These are phyloP conservation scores for Teratosphaeria nubilosa DNA, from an alignment of 2,329 filamentous ascomycete species.

Conservation along the genomic window DNA sequence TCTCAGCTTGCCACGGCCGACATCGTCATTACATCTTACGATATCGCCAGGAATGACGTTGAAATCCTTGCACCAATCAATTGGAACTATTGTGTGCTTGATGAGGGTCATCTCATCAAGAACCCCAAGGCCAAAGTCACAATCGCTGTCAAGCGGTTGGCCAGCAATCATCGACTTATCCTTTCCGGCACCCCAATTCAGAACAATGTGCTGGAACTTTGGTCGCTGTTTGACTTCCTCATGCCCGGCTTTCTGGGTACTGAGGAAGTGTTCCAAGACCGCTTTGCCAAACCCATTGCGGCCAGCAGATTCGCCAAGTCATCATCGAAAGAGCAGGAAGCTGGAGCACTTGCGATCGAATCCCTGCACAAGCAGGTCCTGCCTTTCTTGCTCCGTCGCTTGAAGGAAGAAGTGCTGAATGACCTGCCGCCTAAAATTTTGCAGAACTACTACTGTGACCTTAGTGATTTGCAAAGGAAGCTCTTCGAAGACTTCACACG, in stretches of 20 bases:
- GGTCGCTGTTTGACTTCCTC: constrained; percentile 96
- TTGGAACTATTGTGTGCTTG: constrained; percentile 96
- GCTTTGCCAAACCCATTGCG: constrained; percentile 89
- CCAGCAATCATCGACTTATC: constrained; percentile 90
- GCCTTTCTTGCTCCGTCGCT: constrained; percentile 85
- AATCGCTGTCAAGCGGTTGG: constrained; percentile 77
- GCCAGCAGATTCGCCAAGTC: constrained; percentile 93
- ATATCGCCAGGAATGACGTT: constrained; percentile 93
- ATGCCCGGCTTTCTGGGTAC: constrained; percentile 97
- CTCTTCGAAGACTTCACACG: constrained; percentile 94
- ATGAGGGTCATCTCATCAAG: constrained; percentile 97
- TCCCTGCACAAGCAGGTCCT: constrained; percentile 97
- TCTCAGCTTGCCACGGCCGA: constrained; percentile 66
- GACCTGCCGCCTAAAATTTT: constrained; percentile 96
- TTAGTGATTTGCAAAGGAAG: constrained; percentile 87
- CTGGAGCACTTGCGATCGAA: constrained; percentile 89
- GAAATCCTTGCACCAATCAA: constrained; percentile 71
- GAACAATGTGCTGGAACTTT: constrained; percentile 93
- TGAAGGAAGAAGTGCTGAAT: constrained; percentile 95
- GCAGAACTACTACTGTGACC: constrained; percentile 98
- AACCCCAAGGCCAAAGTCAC: constrained; percentile 96
- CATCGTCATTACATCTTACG: constrained; percentile 94
- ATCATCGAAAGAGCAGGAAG: constrained; percentile 96
- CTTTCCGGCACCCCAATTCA: constrained; percentile 95
- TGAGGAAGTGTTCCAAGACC: constrained; percentile 93